phyloP scores from a whole-genome alignment of 2,329 filamentous ascomycete genomes.

The Parasarocladium wereldwijsianum region DNA sequence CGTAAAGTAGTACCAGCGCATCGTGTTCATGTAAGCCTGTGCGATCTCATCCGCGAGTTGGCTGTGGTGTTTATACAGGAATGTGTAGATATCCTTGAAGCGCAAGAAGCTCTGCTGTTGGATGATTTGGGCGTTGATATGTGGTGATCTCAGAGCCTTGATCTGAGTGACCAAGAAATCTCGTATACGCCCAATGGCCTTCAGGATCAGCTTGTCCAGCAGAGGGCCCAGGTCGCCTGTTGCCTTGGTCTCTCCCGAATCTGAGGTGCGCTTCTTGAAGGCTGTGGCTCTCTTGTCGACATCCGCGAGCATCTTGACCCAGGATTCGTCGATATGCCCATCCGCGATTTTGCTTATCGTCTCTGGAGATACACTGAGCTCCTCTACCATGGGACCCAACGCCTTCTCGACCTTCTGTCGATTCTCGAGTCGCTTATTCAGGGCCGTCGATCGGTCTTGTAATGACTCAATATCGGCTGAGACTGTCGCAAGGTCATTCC shows the following conservation, averaged over 20 bases:
- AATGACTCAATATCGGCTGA: constrained; percentile 91
- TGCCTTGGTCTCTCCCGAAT: constrained; percentile 54
- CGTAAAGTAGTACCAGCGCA: constrained; percentile 94
- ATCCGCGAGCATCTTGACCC: constrained; percentile 71
- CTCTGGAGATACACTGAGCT: constrained; percentile 73
- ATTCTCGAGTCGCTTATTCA: constrained; percentile 80
- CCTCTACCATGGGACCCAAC: constrained; percentile 78
- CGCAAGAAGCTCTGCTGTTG: constrained; percentile 83
- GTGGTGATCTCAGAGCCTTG: constrained; percentile 82
- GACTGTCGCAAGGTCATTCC: constrained; percentile 80
- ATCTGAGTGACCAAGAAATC: constrained; percentile 93
- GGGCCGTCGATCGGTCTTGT: constrained; percentile 67
- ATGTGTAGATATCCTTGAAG: constrained; percentile 78
- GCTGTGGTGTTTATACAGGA: constrained; percentile 69
- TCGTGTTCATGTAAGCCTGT: constrained; percentile 92
- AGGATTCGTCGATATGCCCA: constrained; percentile 77
- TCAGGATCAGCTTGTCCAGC: constrained; percentile 68
- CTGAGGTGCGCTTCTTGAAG: constrained; percentile 52
- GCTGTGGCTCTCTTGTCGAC: constrained; percentile 63
- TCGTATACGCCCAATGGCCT: constrained; percentile 85
- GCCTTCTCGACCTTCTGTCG: constrained; percentile 79
- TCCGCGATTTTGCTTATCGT: constrained; percentile 77
- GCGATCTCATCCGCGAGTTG: constrained; percentile 80
- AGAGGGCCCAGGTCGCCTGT: constrained; percentile 73
- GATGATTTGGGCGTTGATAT: constrained; percentile 93